Base-by-base conservation (phyloP, 306 rosid species). In the Dicorynia guianensis region DNA sequence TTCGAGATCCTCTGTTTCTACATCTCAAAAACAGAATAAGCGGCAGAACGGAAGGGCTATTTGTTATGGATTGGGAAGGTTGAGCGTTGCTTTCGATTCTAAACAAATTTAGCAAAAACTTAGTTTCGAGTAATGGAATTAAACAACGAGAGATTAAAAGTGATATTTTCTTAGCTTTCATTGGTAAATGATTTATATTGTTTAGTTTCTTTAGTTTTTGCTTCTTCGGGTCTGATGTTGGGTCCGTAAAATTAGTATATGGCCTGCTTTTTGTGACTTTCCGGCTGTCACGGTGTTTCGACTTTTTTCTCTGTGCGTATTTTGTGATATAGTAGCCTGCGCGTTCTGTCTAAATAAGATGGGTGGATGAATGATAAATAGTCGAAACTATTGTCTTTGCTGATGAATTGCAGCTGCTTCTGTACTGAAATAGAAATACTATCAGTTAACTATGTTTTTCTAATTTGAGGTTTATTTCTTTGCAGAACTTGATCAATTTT, bases 221-320 rank as follows among this genome's bases (percentile, higher is more conserved):
- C 5, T 55, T 76, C 40, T 17, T 43, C 19, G 47, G 78, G 54
- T 3, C 6, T 19, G 20, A 75, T 50, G 36, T 53, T 39, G 11
- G 40, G 44, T 43, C n/a, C n/a, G n/a, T n/a, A n/a, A n/a, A n/a
- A n/a, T n/a, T 17, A 20, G 15, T 8, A 8, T 9, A 40, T 56
- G 36, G 43, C 42, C 44, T 68, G 54, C 36, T 17, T 71, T 61
- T 19, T 46, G n/a, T 56, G 39, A 14, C 50, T 56, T 75, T 52
- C 17, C 39, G 76, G 20, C n/a, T n/a, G n/a, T n/a, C n/a, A n/a
- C n/a, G n/a, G n/a, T n/a, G 54, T 79, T 75, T 25, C 4, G 2
- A 3, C 46, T 60, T 43, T 6, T 7, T 3, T 63, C 14, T 42
- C 38, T 8, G 15, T 33, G 54, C 47, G 20, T 46, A 42, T 19